Conservation (phyloP, 805 yeast genomes). For the Candida morakotiae region DNA sequence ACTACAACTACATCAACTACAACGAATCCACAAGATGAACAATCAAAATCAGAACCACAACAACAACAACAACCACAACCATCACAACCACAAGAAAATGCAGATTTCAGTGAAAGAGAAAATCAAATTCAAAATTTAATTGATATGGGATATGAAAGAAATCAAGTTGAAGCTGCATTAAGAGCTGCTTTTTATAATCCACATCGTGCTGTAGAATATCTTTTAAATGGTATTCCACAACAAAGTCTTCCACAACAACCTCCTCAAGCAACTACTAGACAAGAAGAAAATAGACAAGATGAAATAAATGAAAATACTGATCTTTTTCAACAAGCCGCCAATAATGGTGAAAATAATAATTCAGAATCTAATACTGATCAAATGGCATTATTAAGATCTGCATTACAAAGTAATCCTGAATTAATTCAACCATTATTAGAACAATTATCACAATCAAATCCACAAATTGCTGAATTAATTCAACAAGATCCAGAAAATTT, state of each 20-base stretch:
- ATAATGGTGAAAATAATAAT: conserved; percentile 26
- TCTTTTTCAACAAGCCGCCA: conserved; percentile 51
- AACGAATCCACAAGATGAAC: conserved; percentile 21
- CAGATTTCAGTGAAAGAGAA: conserved; percentile 75
- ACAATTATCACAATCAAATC: conserved; percentile 75
- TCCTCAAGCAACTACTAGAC: conserved; percentile 15
- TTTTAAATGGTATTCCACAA: conserved; percentile 86
- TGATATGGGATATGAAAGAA: conserved; percentile 94
- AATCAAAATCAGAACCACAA: conserved; percentile 6
- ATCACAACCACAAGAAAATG: conserved; percentile 41
- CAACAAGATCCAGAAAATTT: conserved; percentile 89
- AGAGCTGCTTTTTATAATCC: conserved; percentile 97
- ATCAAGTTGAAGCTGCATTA: conserved; percentile 83
- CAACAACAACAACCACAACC: conserved; percentile 13
- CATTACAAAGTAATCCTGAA: conserved; percentile 83
- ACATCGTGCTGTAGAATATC: conserved; percentile 94
- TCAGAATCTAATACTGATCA: conserved; percentile 44
- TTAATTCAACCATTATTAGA: conserved; percentile 79
- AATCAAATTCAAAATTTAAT: conserved; percentile 75
- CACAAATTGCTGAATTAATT: conserved; percentile 77
- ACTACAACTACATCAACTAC: conserved; percentile 17
- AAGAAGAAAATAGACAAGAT: conserved; percentile 15
- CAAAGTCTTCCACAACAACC: conserved; percentile 36
- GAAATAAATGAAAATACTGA: conserved; percentile 7
- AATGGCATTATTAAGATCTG: conserved; percentile 60